Base-by-base conservation (phyloP, 148 eudicot genomes). In the Chenopodium quinoa region DNA sequence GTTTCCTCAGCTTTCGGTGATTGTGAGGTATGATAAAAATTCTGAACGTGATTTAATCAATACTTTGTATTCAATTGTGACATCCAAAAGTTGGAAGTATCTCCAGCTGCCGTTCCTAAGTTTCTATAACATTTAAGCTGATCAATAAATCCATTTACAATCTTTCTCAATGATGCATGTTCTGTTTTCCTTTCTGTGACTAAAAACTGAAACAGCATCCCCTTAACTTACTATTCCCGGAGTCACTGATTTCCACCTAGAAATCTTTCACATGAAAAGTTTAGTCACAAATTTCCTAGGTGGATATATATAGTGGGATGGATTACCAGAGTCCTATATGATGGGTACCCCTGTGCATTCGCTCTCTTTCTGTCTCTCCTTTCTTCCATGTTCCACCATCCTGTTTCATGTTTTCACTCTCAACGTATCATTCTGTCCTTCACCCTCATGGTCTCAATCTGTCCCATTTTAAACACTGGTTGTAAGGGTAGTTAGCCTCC, bases 21-120 rank as follows among this genome's bases (percentile, higher is more conserved):
- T 78, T 88, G 94, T 80, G 94, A 93, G 97, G 98, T 93, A 88
- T 80, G 81, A 20, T 23, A 67, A 25, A 44, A 9, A 71, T n/a
- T 75, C 52, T 25, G 48, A 76, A 40, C 0, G 17, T 52, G 29
- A 9, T n/a, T 73, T 4, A n/a, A 47, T 5, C 2, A 13, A 19
- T 8, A 4, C 60, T 62, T 13, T 11, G 23, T 20, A 32, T 14
- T 20, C 17, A 48, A 10, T 2, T 50, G 37, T 10, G 19, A 7
- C n/a, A 34, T 34, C 37, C 37, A 34, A 34, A 34, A 34, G 37
- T 34, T 4, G 4, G 4, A 56, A 13, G 60, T 56, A 1, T 56
- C 60, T 56, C 60, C 60, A 13, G 20, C 20, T 56, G 17, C 22
- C 20, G 17, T 56, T 79, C 65, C 81, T 29, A 52, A 20, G 25